Base-by-base conservation (phyloP, 352 stramenopile genomes). In the Phytopythium montanum region DNA sequence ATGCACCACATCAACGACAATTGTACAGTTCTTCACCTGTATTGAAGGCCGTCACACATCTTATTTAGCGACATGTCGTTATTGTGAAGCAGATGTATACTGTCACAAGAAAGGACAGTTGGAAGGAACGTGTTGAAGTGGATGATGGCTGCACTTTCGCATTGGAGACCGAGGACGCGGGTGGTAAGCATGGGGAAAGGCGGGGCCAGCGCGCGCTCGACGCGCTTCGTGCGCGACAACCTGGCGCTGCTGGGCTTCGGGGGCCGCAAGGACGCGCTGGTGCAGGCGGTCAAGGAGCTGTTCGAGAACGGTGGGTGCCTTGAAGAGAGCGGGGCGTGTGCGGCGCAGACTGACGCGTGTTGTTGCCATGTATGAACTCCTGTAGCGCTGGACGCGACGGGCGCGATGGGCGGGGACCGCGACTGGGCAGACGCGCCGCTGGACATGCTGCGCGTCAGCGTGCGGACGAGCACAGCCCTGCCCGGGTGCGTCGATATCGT, bases 231-330 rank as follows among this genome's bases (percentile, higher is more conserved):
- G 21, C 68, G 68, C 33, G 67, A 61, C 42, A 91, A 94, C 61
- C 65, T 94, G 56, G 81, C 81, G 65, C 59, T 94, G 23, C 62
- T 94, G 56, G 85, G 85, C 52, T 94, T 94, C 56, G 82, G 77
- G 12, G 81, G 60, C 19, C 58, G 65, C 45, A 68, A 65, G 28
- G 75, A 88, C 33, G 85, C 82, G 49, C 64, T 94, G 10, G 73
- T 92, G 16, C 85, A 94, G 63, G 72, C 76, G 12, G 77, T 88
- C 12, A 92, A 92, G 57, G 85, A 94, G 64, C 70, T 94, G 49
- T 90, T 92, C 26, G 85, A 94, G 60, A 94, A 94, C 59, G 80
- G 84, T 91, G 50, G 26, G 60, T 19, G n/a, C 12, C 19, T n/a
- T n/a, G n/a, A n/a, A n/a, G 33, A 34, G 29, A 12, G 9, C 44